These are phyloP conservation scores for Andrographis paniculata DNA, from an alignment of 305 asterid genomes.

Conservation along the genomic window DNA sequence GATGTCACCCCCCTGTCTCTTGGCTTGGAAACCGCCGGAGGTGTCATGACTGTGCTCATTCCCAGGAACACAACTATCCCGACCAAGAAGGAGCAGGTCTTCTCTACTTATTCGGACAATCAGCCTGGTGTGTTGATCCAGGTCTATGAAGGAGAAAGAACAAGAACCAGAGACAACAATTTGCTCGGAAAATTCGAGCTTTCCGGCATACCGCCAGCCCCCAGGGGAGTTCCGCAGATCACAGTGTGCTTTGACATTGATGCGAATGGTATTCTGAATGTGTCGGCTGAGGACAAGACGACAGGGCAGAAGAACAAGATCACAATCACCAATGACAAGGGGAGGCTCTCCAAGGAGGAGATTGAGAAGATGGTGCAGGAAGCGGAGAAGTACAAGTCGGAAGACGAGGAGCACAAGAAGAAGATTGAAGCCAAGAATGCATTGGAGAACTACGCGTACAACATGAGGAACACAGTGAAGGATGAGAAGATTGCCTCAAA, in stretches of 20 bases:
- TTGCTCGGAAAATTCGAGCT: slow-evolving; percentile 73
- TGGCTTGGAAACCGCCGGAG: slow-evolving; percentile 75
- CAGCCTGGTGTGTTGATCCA: slow-evolving; percentile 79
- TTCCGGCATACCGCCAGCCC: slow-evolving; percentile 79
- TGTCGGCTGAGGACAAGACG: slow-evolving; percentile 84
- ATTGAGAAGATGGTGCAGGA: slow-evolving; percentile 83
- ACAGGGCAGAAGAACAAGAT: slow-evolving; percentile 91
- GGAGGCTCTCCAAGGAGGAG: slow-evolving; percentile 66
- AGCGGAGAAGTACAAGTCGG: slow-evolving; percentile 73
- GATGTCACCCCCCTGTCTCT: slow-evolving; percentile 86
- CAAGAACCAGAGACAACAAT: slow-evolving; percentile 72
- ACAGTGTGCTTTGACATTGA: slow-evolving; percentile 77
- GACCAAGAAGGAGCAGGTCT: slow-evolving; percentile 72
- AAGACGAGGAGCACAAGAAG: slow-evolving; percentile 84
- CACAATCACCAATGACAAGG: slow-evolving; percentile 81
- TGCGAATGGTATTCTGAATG: slow-evolving; percentile 72
- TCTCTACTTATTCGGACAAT: slow-evolving; percentile 73
- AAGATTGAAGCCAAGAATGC: slow-evolving; percentile 75
- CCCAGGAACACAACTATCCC: slow-evolving; percentile 79
- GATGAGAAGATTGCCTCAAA: slow-evolving; percentile 77
- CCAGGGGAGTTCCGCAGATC: slow-evolving; percentile 80
- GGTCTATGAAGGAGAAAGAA: slow-evolving; percentile 76
- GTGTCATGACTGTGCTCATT: slow-evolving; percentile 74
- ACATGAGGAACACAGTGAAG: slow-evolving; percentile 83
- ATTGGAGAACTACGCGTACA: slow-evolving; percentile 69